phyloP scores from a whole-genome alignment of 2,329 filamentous ascomycete species.

The Phialophora verrucosa region DNA sequence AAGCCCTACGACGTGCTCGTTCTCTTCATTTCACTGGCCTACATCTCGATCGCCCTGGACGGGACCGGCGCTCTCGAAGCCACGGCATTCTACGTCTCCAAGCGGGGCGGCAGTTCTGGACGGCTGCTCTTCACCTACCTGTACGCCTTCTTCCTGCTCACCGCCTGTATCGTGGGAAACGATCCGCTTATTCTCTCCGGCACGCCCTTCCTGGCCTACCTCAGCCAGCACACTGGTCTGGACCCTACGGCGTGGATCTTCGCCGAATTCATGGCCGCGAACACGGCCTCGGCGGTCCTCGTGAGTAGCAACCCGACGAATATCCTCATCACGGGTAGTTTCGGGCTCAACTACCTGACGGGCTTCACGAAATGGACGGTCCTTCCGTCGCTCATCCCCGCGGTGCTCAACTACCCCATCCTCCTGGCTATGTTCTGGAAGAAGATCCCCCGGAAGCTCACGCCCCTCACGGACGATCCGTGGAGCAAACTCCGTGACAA shows the following conservation, averaged over 20 bases:
- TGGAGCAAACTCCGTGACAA: constrained; percentile 39
- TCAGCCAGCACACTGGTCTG: constrained; percentile 37
- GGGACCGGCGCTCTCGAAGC: constrained; percentile 39
- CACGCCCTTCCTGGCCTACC: constrained; percentile 40
- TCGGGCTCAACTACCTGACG: constrained; percentile 39
- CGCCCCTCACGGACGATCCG: constrained; percentile 36
- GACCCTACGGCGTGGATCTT: constrained; percentile 39
- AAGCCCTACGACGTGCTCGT: constrained; percentile 41
- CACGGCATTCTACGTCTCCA: constrained; percentile 38
- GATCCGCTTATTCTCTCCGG: constrained; percentile 40
- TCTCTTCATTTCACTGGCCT: constrained; percentile 40
- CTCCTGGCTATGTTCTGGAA: constrained; percentile 39
- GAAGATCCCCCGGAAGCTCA: constrained; percentile 37
- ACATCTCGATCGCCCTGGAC: constrained; percentile 40
- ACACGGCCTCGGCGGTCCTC: constrained; percentile 74
- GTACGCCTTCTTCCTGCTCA: constrained; percentile 38
- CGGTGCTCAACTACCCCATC: constrained; percentile 37
- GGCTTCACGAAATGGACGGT: constrained; percentile 41
- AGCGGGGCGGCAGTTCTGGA: constrained; percentile 38
- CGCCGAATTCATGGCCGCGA: constrained; percentile 40
- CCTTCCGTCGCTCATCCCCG: constrained; percentile 38
- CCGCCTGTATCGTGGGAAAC: constrained; percentile 39
- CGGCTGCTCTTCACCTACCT: constrained; percentile 38
- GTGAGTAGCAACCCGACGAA: constrained; percentile 76
- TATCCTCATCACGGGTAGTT: constrained; percentile 39